These are phyloP conservation scores for Ceratobasidium sp. DNA, from an alignment of 1,284 basidiomycete genomes.

Conservation along the genomic window DNA sequence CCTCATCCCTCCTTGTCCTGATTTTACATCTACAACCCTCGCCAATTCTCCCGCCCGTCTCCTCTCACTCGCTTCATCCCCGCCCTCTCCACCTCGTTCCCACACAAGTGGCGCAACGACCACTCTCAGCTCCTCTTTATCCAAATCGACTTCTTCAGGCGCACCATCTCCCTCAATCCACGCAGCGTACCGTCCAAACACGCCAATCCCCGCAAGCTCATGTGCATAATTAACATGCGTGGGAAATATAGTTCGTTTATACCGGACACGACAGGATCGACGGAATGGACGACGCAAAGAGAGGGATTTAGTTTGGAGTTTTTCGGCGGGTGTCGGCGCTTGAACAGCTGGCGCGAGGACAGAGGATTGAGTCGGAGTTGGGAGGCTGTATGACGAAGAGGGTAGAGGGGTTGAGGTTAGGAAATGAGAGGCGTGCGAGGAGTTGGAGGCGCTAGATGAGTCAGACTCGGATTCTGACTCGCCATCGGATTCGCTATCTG, in stretches of 20 bases:
- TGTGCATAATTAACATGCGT: constrained; percentile 40
- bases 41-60: background rate
- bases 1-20: background rate
- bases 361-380: constrained; percentile 29
- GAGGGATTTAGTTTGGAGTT: background rate
- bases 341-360: constrained; percentile 5
- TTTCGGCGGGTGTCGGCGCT: background rate
- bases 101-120: constrained; percentile 17
- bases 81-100: constrained; percentile 18
- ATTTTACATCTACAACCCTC: constrained; percentile 3
- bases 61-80: background rate
- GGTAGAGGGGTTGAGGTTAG: background rate
- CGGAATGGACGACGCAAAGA: constrained; percentile 26
- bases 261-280: constrained; percentile 14
- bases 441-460: background rate
- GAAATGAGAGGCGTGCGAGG: background rate
- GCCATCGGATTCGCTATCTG: constrained; percentile 19
- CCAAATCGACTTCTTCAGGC: constrained; percentile 28
- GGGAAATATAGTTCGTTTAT: constrained; percentile 37
- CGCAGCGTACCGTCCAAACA: constrained; percentile 36
- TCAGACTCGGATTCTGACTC: constrained; percentile 5
- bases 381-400: constrained; percentile 20
- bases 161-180: constrained; percentile 41
- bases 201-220: constrained; percentile 34
- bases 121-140: constrained; percentile 11